A percentile compares a stretch with the other conserved stretches of the same genome.
Evolutionary conservation across 2,329 filamentous ascomycete species (phyloP).

Genomic region (Apiospora pterosperma): DNA sequence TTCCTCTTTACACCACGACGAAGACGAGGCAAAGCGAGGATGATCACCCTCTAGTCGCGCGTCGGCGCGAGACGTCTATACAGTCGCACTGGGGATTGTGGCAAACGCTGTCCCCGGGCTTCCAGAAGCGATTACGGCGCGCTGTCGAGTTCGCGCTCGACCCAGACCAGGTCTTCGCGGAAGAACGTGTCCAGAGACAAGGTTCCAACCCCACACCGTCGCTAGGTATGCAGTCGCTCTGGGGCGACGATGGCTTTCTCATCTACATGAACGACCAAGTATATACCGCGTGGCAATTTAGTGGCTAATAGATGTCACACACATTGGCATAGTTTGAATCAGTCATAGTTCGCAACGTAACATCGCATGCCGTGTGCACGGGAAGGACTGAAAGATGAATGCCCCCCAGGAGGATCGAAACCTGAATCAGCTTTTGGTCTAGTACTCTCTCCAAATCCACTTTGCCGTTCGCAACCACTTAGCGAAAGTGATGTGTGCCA

Average conservation of each 20-base stretch:
- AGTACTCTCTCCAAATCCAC: neutral
- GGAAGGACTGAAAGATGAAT: neutral
- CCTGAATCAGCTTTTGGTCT: neutral
- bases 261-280: slow-evolving; percentile 21
- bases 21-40: slow-evolving; percentile 1
- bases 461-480: neutral
- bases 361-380: neutral
- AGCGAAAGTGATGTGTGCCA: neutral
- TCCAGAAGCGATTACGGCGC: neutral
- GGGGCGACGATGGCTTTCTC: slow-evolving; percentile 23
- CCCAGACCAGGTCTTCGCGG: slow-evolving; percentile 7
- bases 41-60: neutral
- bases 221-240: slow-evolving; percentile 8
- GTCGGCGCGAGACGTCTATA: neutral
- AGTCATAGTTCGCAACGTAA: neutral
- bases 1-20: slow-evolving; percentile 13
- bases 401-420: neutral
- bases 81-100: neutral
- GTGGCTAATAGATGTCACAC: neutral
- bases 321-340: neutral
- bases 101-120: neutral
- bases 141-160: slow-evolving; percentile 15
- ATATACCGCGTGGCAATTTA: slow-evolving; percentile 24
- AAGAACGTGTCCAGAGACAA: slow-evolving; percentile 5
- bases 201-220: slow-evolving; percentile 12